Evolutionary conservation across 2,329 filamentous ascomycete genomes (phyloP), one percentile per base, ranked within the genome.

Genomic region (Rhytidhysteron rufulum): DNA sequence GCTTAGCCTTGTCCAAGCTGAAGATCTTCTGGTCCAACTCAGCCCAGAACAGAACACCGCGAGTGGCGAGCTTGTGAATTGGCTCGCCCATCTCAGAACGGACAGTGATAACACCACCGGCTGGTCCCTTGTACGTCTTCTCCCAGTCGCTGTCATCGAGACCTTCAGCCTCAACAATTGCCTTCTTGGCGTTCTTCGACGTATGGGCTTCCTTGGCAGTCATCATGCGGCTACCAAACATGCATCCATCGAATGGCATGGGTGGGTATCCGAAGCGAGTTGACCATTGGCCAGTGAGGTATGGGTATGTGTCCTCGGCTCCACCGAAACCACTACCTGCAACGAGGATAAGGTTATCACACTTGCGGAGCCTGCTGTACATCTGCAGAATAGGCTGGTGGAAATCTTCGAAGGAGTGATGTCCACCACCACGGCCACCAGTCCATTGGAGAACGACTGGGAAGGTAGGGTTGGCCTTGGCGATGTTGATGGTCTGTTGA

Each of bases 21-120:
- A 98, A 98, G 58, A 98, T 97, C 71, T 95, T 96, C 67, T 94
- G 81, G 61, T 98, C 93, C 89, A 98, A 95, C 71, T 98, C 94
- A 36, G 89, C 85, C 93, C 93, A 98, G 75, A 98, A 95, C 40
- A 81, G 75, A 34, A 98, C 90, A 78, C 93, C 93, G 43, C 94
- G 86, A 35, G 93, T 98, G 13, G 93, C 94, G 44, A 98, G 80
- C 74, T 98, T 98, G 75, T 98, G 93, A 47, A 98, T 98, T 5
- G 93, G 94, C 75, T 98, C 93, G 33, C 93, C 94, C 94, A 98
- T 98, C 71, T 98, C 93, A 1, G 93, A 98, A 49, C 89, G 82
- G 35, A 98, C 93, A 20, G 93, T 98, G 57, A 98, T 91, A 48
- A 98, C 82, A 63, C 93, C 93, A 57, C 93, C 93, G 42, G 90